These are phyloP conservation scores for Trypanosoma brucei DNA, from an alignment of 208 protist species.

Conservation along the genomic window DNA sequence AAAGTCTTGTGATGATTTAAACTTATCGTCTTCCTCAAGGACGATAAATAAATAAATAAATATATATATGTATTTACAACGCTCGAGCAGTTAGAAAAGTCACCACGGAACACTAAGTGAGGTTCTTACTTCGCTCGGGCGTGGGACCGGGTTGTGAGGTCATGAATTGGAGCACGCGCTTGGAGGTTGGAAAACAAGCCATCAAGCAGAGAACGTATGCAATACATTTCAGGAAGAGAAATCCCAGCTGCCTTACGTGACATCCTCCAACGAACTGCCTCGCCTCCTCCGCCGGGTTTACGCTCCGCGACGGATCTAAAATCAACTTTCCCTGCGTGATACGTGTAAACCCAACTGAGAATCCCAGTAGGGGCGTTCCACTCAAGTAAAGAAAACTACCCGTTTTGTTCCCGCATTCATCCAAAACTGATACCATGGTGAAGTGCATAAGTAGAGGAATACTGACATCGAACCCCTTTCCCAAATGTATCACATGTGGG, in stretches of 20 bases:
- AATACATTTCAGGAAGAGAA: conserved; percentile 63
- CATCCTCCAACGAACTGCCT: conserved; percentile 69
- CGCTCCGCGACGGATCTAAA: conserved; percentile 56
- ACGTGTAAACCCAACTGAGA: conserved; percentile 57
- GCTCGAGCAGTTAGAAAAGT: too few relatives aligned
- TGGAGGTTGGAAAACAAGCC: conserved; percentile 67
- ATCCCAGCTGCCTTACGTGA: conserved; percentile 75
- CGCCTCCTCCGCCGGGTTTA: conserved; percentile 62
- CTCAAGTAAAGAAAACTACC: conserved; percentile 82
- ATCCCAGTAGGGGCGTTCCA: conserved; percentile 75
- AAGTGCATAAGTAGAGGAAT: conserved; percentile 81
- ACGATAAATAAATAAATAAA: too few relatives aligned
- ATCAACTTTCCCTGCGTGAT: conserved; percentile 64
- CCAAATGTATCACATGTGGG: conserved; percentile 72
- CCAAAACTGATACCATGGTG: conserved; percentile 74
- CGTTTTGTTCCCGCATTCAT: conserved; percentile 75
- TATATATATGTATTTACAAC: too few relatives aligned
- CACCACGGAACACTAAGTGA: too few relatives aligned
- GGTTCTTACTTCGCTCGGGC: too few relatives aligned
- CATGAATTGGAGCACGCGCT: conserved; percentile 44
- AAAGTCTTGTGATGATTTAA: not conserved
- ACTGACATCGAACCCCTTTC: conserved; percentile 74
- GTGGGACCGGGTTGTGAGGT: not conserved
- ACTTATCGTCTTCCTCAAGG: too few relatives aligned
- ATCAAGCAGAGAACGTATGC: conserved; percentile 53